Evolutionary conservation across 2,329 filamentous ascomycete genomes (phyloP), one percentile per base, ranked within the genome.

Genomic region (Lasiodiplodia sp.): DNA sequence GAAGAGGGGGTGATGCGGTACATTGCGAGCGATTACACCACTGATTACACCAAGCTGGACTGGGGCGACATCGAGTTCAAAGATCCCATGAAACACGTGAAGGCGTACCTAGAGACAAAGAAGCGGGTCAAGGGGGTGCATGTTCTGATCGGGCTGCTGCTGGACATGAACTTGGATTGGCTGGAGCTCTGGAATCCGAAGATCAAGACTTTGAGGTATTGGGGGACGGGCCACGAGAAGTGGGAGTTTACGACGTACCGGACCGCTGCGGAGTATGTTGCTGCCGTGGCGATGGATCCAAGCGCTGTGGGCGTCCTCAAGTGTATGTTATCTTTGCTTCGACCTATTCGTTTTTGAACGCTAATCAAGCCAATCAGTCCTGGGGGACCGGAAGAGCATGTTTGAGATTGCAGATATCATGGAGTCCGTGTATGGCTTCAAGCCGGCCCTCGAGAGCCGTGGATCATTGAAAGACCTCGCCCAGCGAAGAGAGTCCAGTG

Each of bases 11-110:
- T 56, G 12, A 28, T 28, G 53, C 28, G 53, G 4, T 56, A 37
- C 53, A 28, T 56, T 16, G 28, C 53, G 25, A 56, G 53, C 53
- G 53, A 56, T 16, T 56, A 56, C 52, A 37, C 28, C 28, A 18
- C 12, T 7, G 28, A 56, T 28, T 56, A n/a, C 14, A 28, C 12
- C 25, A 11, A 14, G 25, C 52, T 55, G 10, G 52, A 55, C 52
- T 55, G 28, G 23, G 28, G 28, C 52, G 53, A 37, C 53, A 55
- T 55, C 52, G 3, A 14, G 14, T 12, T 28, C 11, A 31, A 31
- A 11, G 52, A 34, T 23, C 52, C 23, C 1, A 55, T 55, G 52
- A 34, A 55, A 14, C 11, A 34, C 52, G 25, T 34, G 11, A 23
- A 28, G 23, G 14, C 12, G 25, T 55, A 34, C 25, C 16, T 44